phyloP scores from a whole-genome alignment of 2,329 filamentous ascomycete genomes.

The Scytalidium sp. region DNA sequence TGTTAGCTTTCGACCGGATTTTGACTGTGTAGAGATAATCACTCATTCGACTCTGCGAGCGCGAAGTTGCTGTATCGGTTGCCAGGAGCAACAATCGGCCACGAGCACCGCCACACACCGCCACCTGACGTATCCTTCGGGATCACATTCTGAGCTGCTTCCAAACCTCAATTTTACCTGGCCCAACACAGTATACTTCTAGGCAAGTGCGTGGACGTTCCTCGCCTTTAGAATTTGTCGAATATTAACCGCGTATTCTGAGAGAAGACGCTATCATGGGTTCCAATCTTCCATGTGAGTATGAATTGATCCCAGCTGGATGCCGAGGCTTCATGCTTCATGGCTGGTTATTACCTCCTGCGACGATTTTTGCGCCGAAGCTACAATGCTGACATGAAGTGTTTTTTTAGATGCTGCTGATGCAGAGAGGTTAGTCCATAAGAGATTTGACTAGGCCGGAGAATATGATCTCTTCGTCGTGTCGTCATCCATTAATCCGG shows the following conservation, averaged over 20 bases:
- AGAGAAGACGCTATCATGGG: conserved; percentile 20
- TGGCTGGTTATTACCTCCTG: conserved; percentile 18
- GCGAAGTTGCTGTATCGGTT: background rate
- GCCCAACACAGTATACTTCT: background rate
- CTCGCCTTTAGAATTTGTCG: background rate
- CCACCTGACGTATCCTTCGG: conserved; percentile 8
- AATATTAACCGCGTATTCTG: conserved; percentile 4
- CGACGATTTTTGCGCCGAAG: conserved; percentile 20
- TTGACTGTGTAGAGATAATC: too few species aligned
- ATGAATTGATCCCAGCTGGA: conserved; percentile 12
- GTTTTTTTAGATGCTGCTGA: conserved; percentile 80
- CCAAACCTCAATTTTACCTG: conserved; percentile 11
- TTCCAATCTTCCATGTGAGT: conserved; percentile 34
- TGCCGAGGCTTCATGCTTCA: conserved; percentile 10
- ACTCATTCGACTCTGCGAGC: too few species aligned
- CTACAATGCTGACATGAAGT: conserved; percentile 24
- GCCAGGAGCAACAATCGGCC: conserved; percentile 6
- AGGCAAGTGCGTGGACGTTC: too few species aligned
- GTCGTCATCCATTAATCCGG: background rate
- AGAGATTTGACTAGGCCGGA: too few species aligned
- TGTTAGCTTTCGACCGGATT: too few species aligned
- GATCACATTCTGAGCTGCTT: conserved; percentile 4
- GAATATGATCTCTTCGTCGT: too few species aligned
- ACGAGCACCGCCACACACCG: conserved; percentile 11
- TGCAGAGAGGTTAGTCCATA: conserved; percentile 74